These are phyloP conservation scores for Sinapis alba DNA, from an alignment of 441 rosid genomes.

Conservation along the genomic window DNA sequence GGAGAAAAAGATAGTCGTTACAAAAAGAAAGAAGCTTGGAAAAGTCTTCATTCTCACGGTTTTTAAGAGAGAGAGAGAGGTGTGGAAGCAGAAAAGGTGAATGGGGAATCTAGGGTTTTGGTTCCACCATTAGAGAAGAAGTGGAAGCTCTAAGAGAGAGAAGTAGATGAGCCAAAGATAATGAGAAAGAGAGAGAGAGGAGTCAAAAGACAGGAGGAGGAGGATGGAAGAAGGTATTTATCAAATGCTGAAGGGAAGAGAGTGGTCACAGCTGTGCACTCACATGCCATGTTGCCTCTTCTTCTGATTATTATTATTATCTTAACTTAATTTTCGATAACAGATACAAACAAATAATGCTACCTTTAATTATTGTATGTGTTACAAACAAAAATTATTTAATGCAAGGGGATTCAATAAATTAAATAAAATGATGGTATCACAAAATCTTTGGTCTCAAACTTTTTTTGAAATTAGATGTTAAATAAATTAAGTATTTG, in stretches of 20 bases:
- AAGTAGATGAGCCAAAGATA: no score
- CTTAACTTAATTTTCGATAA: constrained; percentile 24
- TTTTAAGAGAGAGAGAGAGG: background rate
- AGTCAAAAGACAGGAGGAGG: constrained; percentile 52
- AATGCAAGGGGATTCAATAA: constrained; percentile 15
- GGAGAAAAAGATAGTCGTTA: constrained; percentile 27
- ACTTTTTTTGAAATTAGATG: background rate
- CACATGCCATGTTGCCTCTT: constrained; percentile 86
- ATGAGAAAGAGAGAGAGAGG: constrained; percentile 42
- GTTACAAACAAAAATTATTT: background rate
- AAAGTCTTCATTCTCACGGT: constrained; percentile 32
- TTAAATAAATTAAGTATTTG: constrained; percentile 37
- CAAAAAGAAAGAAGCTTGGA: constrained; percentile 35
- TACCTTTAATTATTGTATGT: constrained; percentile 36
- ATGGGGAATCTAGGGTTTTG: constrained; percentile 44
- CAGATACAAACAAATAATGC: constrained; percentile 43
- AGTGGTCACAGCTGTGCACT: constrained; percentile 85
- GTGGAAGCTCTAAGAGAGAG: constrained; percentile 38
- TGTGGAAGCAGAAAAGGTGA: constrained; percentile 18
- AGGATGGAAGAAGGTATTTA: constrained; percentile 61
- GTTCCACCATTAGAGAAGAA: constrained; percentile 60
- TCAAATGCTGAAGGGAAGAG: constrained; percentile 49
- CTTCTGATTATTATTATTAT: constrained; percentile 36
- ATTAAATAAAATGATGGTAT: constrained; percentile 2
- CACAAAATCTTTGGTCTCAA: constrained; percentile 31